phyloP scores from a whole-genome alignment of 108 stramenopile genomes.

The Asterionellopsis glacialis region DNA sequence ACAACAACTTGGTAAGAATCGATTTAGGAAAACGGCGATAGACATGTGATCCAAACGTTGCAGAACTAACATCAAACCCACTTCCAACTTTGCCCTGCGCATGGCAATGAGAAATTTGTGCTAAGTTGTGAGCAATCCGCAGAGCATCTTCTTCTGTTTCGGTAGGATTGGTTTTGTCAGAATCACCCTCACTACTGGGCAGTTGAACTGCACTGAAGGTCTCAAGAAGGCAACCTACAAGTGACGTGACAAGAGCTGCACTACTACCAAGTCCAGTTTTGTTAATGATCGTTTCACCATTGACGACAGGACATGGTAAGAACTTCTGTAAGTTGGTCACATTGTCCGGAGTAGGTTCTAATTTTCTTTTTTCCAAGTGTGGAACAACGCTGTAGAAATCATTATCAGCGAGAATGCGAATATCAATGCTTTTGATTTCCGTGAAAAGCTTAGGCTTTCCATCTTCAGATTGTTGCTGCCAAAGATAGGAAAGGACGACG shows the following conservation, averaged over 20 bases:
- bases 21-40: conserved; percentile 79
- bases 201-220: conserved; percentile 30
- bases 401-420: conserved; percentile 91
- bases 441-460: not conserved
- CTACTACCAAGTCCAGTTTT: conserved; percentile 95
- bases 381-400: conserved; percentile 93
- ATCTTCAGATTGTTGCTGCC: not conserved
- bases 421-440: conserved; percentile 23
- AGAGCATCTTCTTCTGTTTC: not conserved
- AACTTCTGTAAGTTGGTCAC: conserved; percentile 68
- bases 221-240: conserved; percentile 71
- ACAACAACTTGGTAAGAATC: conserved; percentile 54
- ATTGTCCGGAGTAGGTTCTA: conserved; percentile 52
- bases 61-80: conserved; percentile 93
- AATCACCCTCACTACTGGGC: not conserved
- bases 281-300: conserved; percentile 54
- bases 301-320: conserved; percentile 65
- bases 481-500: conserved; percentile 55
- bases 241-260: conserved; percentile 86
- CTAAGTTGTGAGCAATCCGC: conserved; percentile 74
- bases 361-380: conserved; percentile 42
- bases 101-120: conserved; percentile 90
- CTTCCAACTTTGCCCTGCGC: conserved; percentile 97
- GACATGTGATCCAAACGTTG: conserved; percentile 85
- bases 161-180: not conserved